Base-by-base conservation (phyloP, 768 basidiomycete species). In the Trametes maxima region DNA sequence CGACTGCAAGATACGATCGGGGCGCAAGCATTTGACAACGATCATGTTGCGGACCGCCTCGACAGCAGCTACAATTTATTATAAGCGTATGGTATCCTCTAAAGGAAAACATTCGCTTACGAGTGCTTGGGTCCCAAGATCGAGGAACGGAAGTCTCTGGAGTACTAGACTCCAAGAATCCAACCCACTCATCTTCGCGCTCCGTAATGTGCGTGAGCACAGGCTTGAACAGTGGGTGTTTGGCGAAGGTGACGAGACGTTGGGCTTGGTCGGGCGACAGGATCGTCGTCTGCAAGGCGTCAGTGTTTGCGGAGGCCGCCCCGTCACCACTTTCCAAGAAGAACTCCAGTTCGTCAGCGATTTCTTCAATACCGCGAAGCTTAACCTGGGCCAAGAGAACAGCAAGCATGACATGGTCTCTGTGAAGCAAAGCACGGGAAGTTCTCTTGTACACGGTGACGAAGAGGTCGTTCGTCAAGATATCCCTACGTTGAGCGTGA, bases 311-410 rank as follows among this genome's bases (percentile, higher is more conserved):
- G 59, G 73, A 66, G n/a, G 81, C 71, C 19, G 85, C 77, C 19
- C 82, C 83, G 49, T 93, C 90, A 5, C 91, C 89, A 66, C 90
- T 89, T 70, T 98, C 95, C 44, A 98, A 79, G n/a, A 98, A 76
- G 76, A 94, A 93, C 69, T 97, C 94, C 19, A 96, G 73, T 70
- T 96, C 95, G 19, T 95, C 92, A 2, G 78, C 72, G 43, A 92
- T 88, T 46, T 93, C 92, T 69, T 92, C 90, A 16, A 85, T 68
- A 17, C 90, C 88, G 45, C 91, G 85, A 16, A 95, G 72, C 72
- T 94, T 94, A 63, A 96, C 88, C 70, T 96, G 94, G 0, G 94
- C 89, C 33, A 99, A 82, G 19, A 95, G 84, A 13, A 96, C 86
- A 2, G 93, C 94, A 46, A 98, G 83, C 80, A 97, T 89, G 42